Conservation (phyloP, 2,329 filamentous ascomycete species). For the Fusarium oligoseptatum region DNA sequence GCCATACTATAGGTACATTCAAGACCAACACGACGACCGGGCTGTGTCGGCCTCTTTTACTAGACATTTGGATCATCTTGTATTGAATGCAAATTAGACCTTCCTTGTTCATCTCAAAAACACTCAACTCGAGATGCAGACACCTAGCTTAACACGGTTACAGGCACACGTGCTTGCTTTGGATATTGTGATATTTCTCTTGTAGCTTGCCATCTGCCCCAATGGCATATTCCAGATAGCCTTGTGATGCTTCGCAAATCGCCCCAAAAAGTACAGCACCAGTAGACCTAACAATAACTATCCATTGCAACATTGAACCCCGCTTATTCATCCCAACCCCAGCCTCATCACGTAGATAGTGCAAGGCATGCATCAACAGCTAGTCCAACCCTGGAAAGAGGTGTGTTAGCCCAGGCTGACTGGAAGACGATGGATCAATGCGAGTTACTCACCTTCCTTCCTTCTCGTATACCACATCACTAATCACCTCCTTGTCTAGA, state of each 20-base stretch:
- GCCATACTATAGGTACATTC: background rate
- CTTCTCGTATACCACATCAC: conserved; percentile 96
- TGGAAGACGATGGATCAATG: background rate
- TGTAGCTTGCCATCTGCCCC: conserved; percentile 22
- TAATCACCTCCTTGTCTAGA: conserved; percentile 92
- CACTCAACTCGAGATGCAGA: background rate
- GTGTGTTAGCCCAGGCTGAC: conserved; percentile 11
- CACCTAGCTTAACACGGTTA: background rate
- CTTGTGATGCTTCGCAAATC: background rate
- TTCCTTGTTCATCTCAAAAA: background rate
- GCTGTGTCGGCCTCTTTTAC: background rate
- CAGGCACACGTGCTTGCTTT: background rate
- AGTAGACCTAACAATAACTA: background rate
- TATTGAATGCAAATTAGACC: background rate
- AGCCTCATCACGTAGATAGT: conserved; percentile 61
- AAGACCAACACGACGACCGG: background rate
- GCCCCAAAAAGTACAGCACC: background rate
- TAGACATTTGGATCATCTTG: background rate
- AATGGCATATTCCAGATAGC: conserved; percentile 11
- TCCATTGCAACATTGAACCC: conserved; percentile 1
- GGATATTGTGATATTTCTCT: conserved; percentile 33
- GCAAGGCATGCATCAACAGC: conserved; percentile 90
- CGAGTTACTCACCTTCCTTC: conserved; percentile 81
- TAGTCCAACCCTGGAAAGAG: conserved; percentile 74
- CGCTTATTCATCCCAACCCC: conserved; percentile 14